Base-by-base conservation (phyloP, 129 eudicot species). In the Saposhnikovia divaricata region DNA sequence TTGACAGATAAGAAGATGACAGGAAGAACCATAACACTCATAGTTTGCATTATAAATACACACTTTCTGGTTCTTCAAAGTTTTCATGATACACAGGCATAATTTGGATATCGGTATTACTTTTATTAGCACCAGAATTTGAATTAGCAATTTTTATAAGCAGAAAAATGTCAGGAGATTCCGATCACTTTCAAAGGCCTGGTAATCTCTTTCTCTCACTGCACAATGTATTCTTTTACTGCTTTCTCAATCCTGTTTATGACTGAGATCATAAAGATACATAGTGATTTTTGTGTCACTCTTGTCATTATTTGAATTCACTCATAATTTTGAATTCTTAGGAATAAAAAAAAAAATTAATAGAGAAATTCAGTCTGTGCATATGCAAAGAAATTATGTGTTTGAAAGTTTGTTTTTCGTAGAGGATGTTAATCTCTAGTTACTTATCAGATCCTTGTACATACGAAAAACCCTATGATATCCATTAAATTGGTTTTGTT, bases 161-260 rank as follows among this genome's bases (percentile, higher is more conserved):
- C 69, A 61, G 69, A 37, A 70, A 34, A 61, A 80, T 80, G 82
- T 70, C 61, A 21, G 71, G 82, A 65, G 15, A 51, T 16, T 31
- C 28, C 19, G 82, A 80, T 69, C 48, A 27, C 21, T 48, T 23
- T 38, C 77, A 43, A 9, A 80, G 38, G 77, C 82, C 70, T 70
- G 38, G 82, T 80, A 74, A 79, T 44, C 63, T 68, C 74, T 65
- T 63, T 37, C 10, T 25, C 9, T 15, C 5, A 39, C 74, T 57
- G 27, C 66, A 31, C 31, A 15, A 38, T 70, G 18, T 34, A 15
- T 37, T 61, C 13, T 23, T 16, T 51, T 25, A 9, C 69, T 61
- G 28, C 14, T 61, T n/a, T 61, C 28, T 61, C 31, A 61, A 57
- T n/a, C 14, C 3, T 5, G 1, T 6, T 57, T 57, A n/a, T 57